Evolutionary conservation across 495 filamentous ascomycete species (phyloP), one percentile per base, ranked within the genome.

Genomic region (Daldinia concentrica): DNA sequence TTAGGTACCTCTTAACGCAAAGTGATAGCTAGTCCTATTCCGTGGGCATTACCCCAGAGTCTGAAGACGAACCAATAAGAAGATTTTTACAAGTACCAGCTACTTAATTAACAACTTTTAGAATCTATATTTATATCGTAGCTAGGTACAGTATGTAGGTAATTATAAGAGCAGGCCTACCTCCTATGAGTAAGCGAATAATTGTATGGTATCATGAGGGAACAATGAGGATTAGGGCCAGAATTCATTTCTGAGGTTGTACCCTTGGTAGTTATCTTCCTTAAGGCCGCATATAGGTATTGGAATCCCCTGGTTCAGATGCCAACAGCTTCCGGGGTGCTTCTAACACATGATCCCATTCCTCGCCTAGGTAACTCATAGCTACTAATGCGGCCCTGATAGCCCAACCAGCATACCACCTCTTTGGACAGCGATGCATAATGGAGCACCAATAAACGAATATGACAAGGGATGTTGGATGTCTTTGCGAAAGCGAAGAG

Each of bases 381-480:
- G 61, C 75, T 41, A 62, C 60, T 1, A 12, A 4, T 11, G 73
- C 64, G 34, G 71, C 61, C 8, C 68, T 58, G 34, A 57, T 60
- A 27, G 71, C 63, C 75, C 73, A 76, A 2, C 67, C 64, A 22
- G 64, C 57, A 36, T 71, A 75, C 73, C 75, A 73, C 11, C 68
- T 57, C 34, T 32, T 68, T 12, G 73, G 73, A 26, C 72, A 52
- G 30, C 66, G 56, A 45, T 71, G 60, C 75, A 74, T 75, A 24
- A 77, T 51, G 36, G 48, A 58, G 61, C 75, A 77, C 73, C 73
- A 75, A 52, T 77, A 68, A 9, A 72, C 27, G 22, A 75, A 71
- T 32, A 75, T 26, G 6, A 77, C 43, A n/a, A 75, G 61, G 1
- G 75, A 70, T 15, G 71, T 57, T 1, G 63, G 62, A 24, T 75